phyloP scores from a whole-genome alignment of 352 stramenopile species.

The Thraustochytrium striatum region DNA sequence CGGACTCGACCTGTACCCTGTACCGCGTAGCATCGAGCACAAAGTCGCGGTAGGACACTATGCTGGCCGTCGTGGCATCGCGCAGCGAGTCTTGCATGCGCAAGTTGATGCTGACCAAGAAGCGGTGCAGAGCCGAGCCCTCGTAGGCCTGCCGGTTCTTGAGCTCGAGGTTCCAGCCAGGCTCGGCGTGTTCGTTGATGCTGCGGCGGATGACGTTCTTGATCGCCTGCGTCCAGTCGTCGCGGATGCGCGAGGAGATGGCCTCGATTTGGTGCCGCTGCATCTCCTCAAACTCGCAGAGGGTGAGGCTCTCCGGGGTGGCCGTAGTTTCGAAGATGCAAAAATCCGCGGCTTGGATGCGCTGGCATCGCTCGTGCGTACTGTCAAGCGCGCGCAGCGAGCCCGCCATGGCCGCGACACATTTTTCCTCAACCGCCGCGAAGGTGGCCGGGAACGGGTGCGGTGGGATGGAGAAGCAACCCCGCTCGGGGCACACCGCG shows the following conservation, averaged over 20 bases:
- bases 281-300: slow-evolving; percentile 47
- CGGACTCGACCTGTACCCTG: slow-evolving; percentile 45
- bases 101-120: slow-evolving; percentile 63
- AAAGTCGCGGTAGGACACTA: slow-evolving; percentile 50
- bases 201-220: slow-evolving; percentile 22
- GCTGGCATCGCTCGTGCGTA: slow-evolving; percentile 31
- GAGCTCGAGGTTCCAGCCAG: slow-evolving; percentile 64
- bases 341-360: neutral
- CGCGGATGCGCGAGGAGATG: slow-evolving; percentile 52
- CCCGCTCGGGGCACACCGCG: neutral
- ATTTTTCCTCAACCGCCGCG: neutral
- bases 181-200: slow-evolving; percentile 47
- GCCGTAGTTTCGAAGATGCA: neutral
- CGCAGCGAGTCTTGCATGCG: slow-evolving; percentile 64
- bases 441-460: neutral
- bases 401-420: neutral
- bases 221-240: slow-evolving; percentile 56
- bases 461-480: neutral
- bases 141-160: slow-evolving; percentile 61
- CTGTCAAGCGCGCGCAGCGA: neutral
- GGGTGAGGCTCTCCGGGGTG: slow-evolving; percentile 9
- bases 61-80: slow-evolving; percentile 51
- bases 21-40: slow-evolving; percentile 48
- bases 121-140: slow-evolving; percentile 60
- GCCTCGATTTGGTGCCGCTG: slow-evolving; percentile 5